Conservation (phyloP, 148 eudicot genomes). For the Linanthus parryae region DNA sequence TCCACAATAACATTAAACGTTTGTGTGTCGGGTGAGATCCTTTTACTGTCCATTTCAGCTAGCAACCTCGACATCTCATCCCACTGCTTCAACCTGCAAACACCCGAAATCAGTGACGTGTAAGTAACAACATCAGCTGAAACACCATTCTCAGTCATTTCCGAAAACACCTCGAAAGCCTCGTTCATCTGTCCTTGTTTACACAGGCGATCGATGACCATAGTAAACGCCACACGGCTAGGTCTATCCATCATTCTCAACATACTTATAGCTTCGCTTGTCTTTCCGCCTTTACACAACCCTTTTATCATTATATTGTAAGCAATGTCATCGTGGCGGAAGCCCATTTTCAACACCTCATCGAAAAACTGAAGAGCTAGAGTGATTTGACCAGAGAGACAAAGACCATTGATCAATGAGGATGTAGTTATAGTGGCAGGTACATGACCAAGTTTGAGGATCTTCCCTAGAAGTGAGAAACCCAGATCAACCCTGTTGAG, state of each 20-base stretch:
- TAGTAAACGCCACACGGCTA: no score
- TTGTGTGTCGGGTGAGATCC: neutral
- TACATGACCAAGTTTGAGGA: neutral
- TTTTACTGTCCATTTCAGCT: neutral
- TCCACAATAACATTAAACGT: conserved; percentile 5
- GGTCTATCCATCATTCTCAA: no score
- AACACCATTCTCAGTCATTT: neutral
- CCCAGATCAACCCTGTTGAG: neutral
- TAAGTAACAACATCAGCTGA: neutral
- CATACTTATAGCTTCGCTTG: no score
- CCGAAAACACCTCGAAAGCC: neutral
- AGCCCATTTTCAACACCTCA: neutral
- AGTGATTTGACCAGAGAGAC: neutral
- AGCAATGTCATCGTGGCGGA: neutral
- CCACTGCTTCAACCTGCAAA: neutral
- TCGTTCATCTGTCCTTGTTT: neutral
- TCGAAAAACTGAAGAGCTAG: neutral
- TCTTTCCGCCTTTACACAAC: no score
- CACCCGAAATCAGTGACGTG: neutral
- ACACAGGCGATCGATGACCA: conserved; percentile 10
- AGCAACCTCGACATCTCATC: neutral
- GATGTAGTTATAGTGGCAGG: neutral
- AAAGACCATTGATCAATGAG: neutral
- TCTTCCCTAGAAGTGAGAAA: neutral
- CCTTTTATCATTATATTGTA: conserved; percentile 1